These are phyloP conservation scores for Iodosphaeria phyllophila DNA, from an alignment of 2,329 filamentous ascomycete species.

Conservation along the genomic window DNA sequence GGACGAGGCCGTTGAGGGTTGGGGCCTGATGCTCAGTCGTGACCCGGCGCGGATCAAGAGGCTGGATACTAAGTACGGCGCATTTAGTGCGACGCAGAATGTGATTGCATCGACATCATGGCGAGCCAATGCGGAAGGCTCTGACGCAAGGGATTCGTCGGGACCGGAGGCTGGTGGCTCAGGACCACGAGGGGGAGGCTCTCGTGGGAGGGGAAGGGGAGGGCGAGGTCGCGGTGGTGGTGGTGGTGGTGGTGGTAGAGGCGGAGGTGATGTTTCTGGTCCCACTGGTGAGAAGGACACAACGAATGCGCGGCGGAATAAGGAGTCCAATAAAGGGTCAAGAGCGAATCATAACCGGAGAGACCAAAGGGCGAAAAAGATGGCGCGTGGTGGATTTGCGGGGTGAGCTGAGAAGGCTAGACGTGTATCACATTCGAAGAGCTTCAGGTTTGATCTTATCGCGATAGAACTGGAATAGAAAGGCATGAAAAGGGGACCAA, in stretches of 20 bases:
- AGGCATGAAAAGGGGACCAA: too few species aligned
- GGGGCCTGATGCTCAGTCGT: constrained; percentile 69
- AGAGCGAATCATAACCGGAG: constrained; percentile 75
- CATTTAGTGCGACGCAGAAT: constrained; percentile 45
- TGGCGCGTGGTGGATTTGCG: constrained; percentile 31
- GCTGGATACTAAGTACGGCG: constrained; percentile 51
- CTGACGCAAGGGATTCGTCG: constrained; percentile 37
- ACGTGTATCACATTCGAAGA: constrained; percentile 1
- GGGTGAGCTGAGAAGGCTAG: constrained; percentile 5
- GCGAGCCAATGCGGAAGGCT: constrained; percentile 32
- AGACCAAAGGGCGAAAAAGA: constrained; percentile 48
- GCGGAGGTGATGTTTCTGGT: constrained; percentile 43
- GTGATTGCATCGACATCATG: constrained; percentile 50
- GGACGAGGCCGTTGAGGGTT: constrained; percentile 86
- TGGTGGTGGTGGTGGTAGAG: constrained; percentile 30
- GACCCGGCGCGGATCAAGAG: constrained; percentile 49
- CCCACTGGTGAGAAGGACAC: constrained; percentile 52
- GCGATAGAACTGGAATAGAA: too few species aligned
- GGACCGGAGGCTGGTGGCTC: constrained; percentile 22
- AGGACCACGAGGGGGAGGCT: constrained; percentile 26
- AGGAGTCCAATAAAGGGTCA: constrained; percentile 68
- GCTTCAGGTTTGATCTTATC: constrained; percentile 1
- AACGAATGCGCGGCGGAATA: constrained; percentile 50
- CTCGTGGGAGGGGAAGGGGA: constrained; percentile 23
- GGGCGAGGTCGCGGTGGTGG: constrained; percentile 29